Conservation (phyloP, 805 yeast genomes). For the Pachysolen tannophilus region DNA sequence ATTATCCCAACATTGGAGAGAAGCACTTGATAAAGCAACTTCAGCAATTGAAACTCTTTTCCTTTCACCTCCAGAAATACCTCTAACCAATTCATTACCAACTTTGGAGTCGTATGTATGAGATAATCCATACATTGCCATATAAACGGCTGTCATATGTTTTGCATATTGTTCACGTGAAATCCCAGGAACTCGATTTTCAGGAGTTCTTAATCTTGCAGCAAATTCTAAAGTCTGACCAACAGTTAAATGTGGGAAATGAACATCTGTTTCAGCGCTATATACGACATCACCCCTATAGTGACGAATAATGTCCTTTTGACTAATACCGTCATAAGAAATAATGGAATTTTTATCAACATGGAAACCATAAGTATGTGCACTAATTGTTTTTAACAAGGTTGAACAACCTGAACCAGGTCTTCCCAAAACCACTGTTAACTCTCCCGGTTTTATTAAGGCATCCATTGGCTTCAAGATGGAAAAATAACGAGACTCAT, state of each 20-base stretch:
- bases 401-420: conserved; percentile 66
- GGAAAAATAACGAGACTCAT: too few species aligned
- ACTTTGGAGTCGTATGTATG: conserved; percentile 43
- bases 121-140: conserved; percentile 46
- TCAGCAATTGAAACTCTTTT: conserved; percentile 50
- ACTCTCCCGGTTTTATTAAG: conserved; percentile 38
- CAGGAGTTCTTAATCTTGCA: conserved; percentile 51
- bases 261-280: conserved; percentile 48
- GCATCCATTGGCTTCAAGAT: conserved; percentile 51
- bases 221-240: conserved; percentile 51
- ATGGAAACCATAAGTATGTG: conserved; percentile 46
- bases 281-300: conserved; percentile 43
- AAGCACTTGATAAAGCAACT: conserved; percentile 32
- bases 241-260: conserved; percentile 48
- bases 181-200: conserved; percentile 34
- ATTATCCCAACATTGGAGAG: conserved; percentile 48
- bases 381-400: conserved; percentile 35
- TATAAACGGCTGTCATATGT: conserved; percentile 35
- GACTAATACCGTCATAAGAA: conserved; percentile 41
- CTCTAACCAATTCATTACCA: conserved; percentile 42
- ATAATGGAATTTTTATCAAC: conserved; percentile 36
- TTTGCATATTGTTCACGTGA: conserved; percentile 37
- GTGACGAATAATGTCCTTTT: conserved; percentile 35
- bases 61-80: conserved; percentile 53
- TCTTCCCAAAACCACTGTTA: conserved; percentile 44